A percentile compares a stretch with the other conserved stretches of the same genome.
Conservation (phyloP, 2,329 filamentous ascomycete species). For the Penicillium sp. region DNA sequence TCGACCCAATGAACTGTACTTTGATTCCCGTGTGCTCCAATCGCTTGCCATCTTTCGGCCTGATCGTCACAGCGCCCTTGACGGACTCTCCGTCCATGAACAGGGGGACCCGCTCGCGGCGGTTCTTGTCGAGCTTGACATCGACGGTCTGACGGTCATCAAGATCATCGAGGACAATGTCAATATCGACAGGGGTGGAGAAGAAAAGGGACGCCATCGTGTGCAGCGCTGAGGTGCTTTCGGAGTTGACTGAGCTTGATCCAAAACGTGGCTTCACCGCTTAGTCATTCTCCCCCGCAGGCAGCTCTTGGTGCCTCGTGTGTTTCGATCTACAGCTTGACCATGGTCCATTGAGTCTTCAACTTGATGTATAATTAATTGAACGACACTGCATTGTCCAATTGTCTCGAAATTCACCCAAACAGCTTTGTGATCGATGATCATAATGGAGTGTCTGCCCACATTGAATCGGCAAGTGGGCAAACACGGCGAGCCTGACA, state of each 20-base stretch:
- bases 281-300: conserved; percentile 18
- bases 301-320: neutral
- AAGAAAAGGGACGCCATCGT: conserved; percentile 98
- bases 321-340: too few relatives aligned
- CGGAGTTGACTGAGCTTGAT: conserved; percentile 14
- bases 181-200: conserved; percentile 96
- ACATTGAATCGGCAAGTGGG: neutral
- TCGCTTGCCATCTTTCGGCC: conserved; percentile 96
- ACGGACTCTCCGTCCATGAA: conserved; percentile 99
- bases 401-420: neutral
- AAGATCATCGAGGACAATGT: conserved; percentile 92
- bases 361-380: neutral
- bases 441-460: neutral
- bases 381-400: neutral
- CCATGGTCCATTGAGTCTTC: neutral
- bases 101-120: conserved; percentile 91
- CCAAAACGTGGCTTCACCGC: conserved; percentile 22
- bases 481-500: neutral
- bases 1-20: conserved; percentile 98
- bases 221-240: conserved; percentile 12
- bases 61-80: conserved; percentile 89
- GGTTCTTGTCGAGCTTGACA: conserved; percentile 97
- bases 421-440: neutral
- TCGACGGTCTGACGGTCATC: conserved; percentile 95
- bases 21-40: conserved; percentile 99